A percentile compares a stretch with the other conserved stretches of the same genome.
phyloP scores from a whole-genome alignment of 495 filamentous ascomycete species.

The Aspergillus baeticus region DNA sequence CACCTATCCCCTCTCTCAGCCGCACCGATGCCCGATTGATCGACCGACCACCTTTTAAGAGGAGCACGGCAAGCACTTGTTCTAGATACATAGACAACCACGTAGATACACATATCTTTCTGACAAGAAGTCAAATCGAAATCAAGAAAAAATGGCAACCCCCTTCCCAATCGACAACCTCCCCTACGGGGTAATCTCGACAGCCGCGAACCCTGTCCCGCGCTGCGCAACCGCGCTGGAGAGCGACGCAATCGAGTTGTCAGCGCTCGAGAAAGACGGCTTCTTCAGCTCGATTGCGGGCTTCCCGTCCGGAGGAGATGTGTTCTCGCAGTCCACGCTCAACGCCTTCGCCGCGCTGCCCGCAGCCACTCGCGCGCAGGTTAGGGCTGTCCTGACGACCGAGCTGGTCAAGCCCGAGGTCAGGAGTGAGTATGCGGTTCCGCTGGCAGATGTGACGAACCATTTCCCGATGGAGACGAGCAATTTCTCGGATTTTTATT shows the following conservation, averaged over 20 bases:
- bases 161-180: conserved; percentile 78
- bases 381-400: conserved; percentile 45
- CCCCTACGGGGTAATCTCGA: conserved; percentile 77
- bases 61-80: no score
- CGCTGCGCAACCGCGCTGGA: conserved; percentile 69
- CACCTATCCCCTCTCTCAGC: no score
- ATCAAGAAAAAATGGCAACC: conserved; percentile 15
- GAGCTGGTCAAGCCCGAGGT: conserved; percentile 54
- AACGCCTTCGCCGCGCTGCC: conserved; percentile 74
- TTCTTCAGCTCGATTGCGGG: conserved; percentile 35
- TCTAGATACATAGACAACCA: no score
- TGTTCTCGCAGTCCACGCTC: conserved; percentile 57
- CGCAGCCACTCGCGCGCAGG: conserved; percentile 53
- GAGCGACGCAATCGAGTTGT: conserved; percentile 65
- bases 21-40: neutral
- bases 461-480: conserved; percentile 74
- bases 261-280: conserved; percentile 46
- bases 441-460: conserved; percentile 50
- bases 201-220: conserved; percentile 42
- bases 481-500: conserved; percentile 85
- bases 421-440: conserved; percentile 48
- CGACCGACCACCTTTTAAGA: no score
- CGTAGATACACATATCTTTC: no score
- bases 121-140: neutral
- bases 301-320: conserved; percentile 15